A percentile compares a stretch with the other conserved stretches of the same genome.
Evolutionary conservation across 352 stramenopile species (phyloP).

Genomic region (Phytopythium kandeliae): DNA sequence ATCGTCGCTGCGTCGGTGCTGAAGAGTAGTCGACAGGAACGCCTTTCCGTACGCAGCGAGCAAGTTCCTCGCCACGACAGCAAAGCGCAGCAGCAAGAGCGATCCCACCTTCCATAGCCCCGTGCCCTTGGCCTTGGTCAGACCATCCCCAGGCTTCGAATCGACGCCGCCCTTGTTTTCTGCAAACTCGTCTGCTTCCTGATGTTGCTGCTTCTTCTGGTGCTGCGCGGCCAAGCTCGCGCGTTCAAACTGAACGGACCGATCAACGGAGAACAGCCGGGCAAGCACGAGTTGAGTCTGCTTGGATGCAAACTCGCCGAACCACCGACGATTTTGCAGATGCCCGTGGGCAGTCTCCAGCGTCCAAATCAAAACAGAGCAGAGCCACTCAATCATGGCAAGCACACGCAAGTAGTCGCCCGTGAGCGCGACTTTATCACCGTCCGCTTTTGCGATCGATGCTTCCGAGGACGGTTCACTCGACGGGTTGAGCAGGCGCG

Average conservation of each 20-base stretch:
- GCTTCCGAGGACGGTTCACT: slow-evolving; percentile 12
- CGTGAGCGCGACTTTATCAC: slow-evolving; percentile 34
- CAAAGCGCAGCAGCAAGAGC: slow-evolving; percentile 73
- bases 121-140: slow-evolving; percentile 10
- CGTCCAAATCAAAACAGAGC: slow-evolving; percentile 70
- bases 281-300: slow-evolving; percentile 46
- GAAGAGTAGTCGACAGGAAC: slow-evolving; percentile 50
- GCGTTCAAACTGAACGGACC: slow-evolving; percentile 68
- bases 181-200: not conserved
- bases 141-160: not conserved
- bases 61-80: slow-evolving; percentile 58
- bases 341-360: slow-evolving; percentile 68
- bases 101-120: slow-evolving; percentile 81
- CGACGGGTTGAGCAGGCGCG: slow-evolving; percentile 21
- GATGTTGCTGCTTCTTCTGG: slow-evolving; percentile 22
- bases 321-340: slow-evolving; percentile 72
- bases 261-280: slow-evolving; percentile 67
- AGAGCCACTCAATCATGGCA: slow-evolving; percentile 72
- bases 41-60: slow-evolving; percentile 61
- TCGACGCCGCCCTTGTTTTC: slow-evolving; percentile 1
- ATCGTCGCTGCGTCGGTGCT: slow-evolving; percentile 68
- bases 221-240: slow-evolving; percentile 52
- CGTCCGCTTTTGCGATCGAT: slow-evolving; percentile 8
- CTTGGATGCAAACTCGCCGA: slow-evolving; percentile 61
- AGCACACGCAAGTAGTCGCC: slow-evolving; percentile 67